Percentiles rank a stretch among this genome's conserved stretches.
Conservation (phyloP, 2,329 filamentous ascomycete species). For the Stenocarpella maydis region DNA sequence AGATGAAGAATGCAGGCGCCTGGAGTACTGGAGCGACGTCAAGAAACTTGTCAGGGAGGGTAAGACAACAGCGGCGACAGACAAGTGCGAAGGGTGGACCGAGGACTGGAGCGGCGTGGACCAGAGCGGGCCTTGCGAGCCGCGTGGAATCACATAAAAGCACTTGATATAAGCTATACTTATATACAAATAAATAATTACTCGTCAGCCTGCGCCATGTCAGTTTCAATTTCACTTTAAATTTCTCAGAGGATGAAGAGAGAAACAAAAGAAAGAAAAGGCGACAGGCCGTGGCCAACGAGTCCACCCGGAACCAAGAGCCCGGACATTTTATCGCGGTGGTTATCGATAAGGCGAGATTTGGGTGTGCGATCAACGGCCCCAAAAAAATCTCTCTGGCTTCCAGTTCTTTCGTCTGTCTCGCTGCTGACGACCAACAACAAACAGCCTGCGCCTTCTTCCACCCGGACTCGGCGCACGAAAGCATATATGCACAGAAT, state of each 20-base stretch:
- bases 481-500: constrained; percentile 40
- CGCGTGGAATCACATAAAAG: constrained; percentile 41
- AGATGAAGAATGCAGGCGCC: constrained; percentile 78
- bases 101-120: constrained; percentile 61
- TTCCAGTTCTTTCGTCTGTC: background rate
- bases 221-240: no score
- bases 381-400: constrained; percentile 20
- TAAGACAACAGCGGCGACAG: constrained; percentile 54
- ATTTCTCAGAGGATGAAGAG: no score
- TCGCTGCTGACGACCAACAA: background rate
- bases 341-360: constrained; percentile 27
- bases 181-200: background rate
- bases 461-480: constrained; percentile 21
- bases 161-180: background rate
- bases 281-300: background rate
- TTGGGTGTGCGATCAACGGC: background rate
- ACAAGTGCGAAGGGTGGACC: constrained; percentile 52
- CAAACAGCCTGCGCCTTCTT: constrained; percentile 16
- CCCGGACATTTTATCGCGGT: background rate
- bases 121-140: constrained; percentile 57
- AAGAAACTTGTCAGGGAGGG: constrained; percentile 70
- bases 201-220: background rate
- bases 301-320: background rate
- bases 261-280: background rate
- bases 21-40: constrained; percentile 90